phyloP scores from a whole-genome alignment of 306 rosid species.

The Rosa persica region DNA sequence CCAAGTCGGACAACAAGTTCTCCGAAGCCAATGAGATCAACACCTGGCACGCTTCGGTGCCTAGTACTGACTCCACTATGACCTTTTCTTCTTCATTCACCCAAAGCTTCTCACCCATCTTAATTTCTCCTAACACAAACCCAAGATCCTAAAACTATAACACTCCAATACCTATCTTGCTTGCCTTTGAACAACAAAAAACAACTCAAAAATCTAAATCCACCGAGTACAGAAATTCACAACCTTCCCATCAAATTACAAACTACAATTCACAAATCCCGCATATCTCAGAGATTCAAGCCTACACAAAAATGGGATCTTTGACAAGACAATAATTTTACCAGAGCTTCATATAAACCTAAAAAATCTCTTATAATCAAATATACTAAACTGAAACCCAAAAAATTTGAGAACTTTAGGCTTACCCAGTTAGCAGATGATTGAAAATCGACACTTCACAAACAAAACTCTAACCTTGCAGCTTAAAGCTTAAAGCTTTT shows the following conservation, averaged over 20 bases:
- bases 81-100: conserved; percentile 69
- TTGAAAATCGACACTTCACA: neutral
- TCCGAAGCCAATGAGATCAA: conserved; percentile 62
- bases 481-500: conserved; percentile 1
- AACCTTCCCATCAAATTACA: neutral
- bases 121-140: conserved; percentile 28
- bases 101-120: conserved; percentile 71
- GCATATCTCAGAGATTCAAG: conserved; percentile 15
- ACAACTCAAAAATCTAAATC: neutral
- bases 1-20: conserved; percentile 44
- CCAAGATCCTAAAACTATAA: conserved; percentile 11
- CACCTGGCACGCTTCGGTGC: conserved; percentile 71
- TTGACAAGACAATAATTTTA: neutral
- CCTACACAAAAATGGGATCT: conserved; percentile 21
- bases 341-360: conserved; percentile 7
- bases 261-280: neutral
- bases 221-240: neutral
- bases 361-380: conserved; percentile 12
- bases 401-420: neutral
- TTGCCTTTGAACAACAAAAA: neutral
- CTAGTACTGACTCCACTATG: conserved; percentile 75
- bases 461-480: neutral
- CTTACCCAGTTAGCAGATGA: conserved; percentile 19
- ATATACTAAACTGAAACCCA: neutral
- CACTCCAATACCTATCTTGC: conserved; percentile 12